phyloP scores from a whole-genome alignment of 2,329 filamentous ascomycete genomes.

The Verticillium alfalfae region DNA sequence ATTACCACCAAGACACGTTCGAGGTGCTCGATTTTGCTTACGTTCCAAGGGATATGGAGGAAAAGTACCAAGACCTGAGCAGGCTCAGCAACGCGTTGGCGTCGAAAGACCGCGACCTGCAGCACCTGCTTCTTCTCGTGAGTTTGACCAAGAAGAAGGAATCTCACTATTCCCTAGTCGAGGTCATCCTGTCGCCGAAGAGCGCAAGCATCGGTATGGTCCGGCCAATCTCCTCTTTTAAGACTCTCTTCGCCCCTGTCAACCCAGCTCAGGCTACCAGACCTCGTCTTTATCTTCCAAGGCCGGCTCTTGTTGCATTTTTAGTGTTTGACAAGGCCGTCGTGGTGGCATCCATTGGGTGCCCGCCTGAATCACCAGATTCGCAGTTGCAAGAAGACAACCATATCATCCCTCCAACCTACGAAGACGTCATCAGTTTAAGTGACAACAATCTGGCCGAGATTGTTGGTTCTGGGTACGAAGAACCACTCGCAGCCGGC shows the following conservation, averaged over 20 bases:
- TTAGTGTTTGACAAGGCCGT: constrained; percentile 74
- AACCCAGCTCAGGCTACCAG: constrained; percentile 33
- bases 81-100: constrained; percentile 44
- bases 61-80: constrained; percentile 43
- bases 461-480: constrained; percentile 58
- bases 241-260: constrained; percentile 38
- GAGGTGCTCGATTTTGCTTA: constrained; percentile 78
- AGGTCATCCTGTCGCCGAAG: constrained; percentile 56
- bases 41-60: constrained; percentile 46
- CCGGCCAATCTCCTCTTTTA: constrained; percentile 63
- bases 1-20: constrained; percentile 53
- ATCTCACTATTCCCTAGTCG: constrained; percentile 69
- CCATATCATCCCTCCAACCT: constrained; percentile 58
- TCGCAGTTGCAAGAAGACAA: constrained; percentile 68
- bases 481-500: constrained; percentile 42
- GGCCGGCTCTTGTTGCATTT: constrained; percentile 74
- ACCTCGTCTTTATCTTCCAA: constrained; percentile 71
- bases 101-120: constrained; percentile 44
- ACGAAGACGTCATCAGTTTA: constrained; percentile 84
- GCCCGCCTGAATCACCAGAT: constrained; percentile 64
- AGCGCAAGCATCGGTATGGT: constrained; percentile 56
- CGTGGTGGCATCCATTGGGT: constrained; percentile 68
- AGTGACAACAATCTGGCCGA: constrained; percentile 59
- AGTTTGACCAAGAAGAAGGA: constrained; percentile 46
- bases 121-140: constrained; percentile 58